Conservation (phyloP, 495 filamentous ascomycete genomes). For the Penicillium canescens region DNA sequence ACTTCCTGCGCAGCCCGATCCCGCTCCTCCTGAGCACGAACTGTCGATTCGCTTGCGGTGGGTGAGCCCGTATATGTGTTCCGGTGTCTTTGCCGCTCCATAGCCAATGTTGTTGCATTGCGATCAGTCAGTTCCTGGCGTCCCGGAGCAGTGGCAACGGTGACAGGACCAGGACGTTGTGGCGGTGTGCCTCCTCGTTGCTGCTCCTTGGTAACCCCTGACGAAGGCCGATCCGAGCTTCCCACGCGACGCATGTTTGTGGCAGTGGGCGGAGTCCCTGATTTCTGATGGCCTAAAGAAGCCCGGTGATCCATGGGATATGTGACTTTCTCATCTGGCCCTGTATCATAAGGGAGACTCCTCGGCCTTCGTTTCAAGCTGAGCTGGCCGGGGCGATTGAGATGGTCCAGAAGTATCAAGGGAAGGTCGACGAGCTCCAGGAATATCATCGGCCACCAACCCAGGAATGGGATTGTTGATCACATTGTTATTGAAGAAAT, state of each 20-base stretch:
- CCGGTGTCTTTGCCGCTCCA: constrained; percentile 53
- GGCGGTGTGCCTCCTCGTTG: constrained; percentile 23
- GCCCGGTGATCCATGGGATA: constrained; percentile 29
- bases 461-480: constrained; percentile 81
- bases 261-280: constrained; percentile 38
- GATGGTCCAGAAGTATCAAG: constrained; percentile 12
- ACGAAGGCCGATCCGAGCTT: constrained; percentile 38
- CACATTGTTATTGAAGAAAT: constrained; percentile 75
- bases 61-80: constrained; percentile 48
- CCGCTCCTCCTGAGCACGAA: constrained; percentile 55
- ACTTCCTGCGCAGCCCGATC: constrained; percentile 84
- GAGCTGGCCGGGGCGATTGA: constrained; percentile 18
- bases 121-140: constrained; percentile 52
- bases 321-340: constrained; percentile 25
- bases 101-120: constrained; percentile 29
- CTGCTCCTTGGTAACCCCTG: constrained; percentile 28
- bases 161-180: constrained; percentile 43
- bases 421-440: constrained; percentile 30
- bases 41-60: constrained; percentile 42
- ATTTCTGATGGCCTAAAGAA: constrained; percentile 26
- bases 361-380: constrained; percentile 12
- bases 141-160: constrained; percentile 61
- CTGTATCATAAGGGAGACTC: constrained; percentile 25
- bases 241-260: constrained; percentile 38
- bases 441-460: constrained; percentile 72